Conservation (phyloP, 2,329 filamentous ascomycete genomes). For the Raffaelea deltoideospora region DNA sequence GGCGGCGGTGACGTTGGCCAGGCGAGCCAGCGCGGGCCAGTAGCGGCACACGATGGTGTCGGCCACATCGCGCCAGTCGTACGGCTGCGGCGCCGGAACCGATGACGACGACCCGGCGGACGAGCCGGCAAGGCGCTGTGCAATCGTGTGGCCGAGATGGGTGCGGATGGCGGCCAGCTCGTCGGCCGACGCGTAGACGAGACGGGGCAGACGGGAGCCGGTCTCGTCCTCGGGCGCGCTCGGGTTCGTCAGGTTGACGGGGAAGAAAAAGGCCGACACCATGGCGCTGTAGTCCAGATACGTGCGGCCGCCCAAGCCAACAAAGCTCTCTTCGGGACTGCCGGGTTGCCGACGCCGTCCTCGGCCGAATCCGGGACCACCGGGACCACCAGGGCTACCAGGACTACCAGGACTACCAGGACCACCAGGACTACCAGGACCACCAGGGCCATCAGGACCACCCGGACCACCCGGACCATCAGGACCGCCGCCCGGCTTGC, state of each 20-base stretch:
- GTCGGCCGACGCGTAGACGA: not conserved
- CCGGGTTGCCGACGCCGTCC: no score
- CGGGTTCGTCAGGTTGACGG: slow-evolving; percentile 4
- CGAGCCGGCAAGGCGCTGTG: not conserved
- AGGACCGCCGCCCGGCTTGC: not conserved
- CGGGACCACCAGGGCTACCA: slow-evolving; percentile 1
- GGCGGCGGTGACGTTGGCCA: not conserved
- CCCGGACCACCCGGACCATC: not conserved
- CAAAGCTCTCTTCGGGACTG: not conserved
- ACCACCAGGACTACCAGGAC: not conserved
- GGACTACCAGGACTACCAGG: no score
- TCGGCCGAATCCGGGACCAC: not conserved
- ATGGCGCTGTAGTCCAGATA: slow-evolving; percentile 1
- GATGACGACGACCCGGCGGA: not conserved
- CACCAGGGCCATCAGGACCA: not conserved
- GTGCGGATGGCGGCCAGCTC: not conserved
- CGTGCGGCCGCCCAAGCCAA: slow-evolving; percentile 1
- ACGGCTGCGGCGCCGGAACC: not conserved
- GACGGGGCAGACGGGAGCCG: not conserved
- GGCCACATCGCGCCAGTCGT: slow-evolving; percentile 2
- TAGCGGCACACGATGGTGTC: slow-evolving; percentile 3
- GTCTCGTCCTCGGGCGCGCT: no score
- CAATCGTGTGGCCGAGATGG: not conserved
- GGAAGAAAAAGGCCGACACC: slow-evolving; percentile 3
- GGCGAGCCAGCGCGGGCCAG: not conserved